Base-by-base conservation (phyloP, 2,329 filamentous ascomycete species). In the Phialocephala subalpina region DNA sequence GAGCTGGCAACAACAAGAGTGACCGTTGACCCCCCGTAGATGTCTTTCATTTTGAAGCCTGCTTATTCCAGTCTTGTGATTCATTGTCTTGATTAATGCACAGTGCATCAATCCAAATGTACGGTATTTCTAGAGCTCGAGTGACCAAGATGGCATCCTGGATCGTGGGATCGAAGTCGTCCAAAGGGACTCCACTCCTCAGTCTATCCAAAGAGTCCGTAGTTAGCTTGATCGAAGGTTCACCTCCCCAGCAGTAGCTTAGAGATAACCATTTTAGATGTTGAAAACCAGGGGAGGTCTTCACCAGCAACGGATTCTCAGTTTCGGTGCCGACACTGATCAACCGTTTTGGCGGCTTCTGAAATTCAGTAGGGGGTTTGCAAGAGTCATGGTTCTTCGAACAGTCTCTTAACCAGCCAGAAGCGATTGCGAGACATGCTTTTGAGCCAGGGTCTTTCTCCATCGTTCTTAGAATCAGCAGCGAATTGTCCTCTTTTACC, bases 31-130 rank as follows among this genome's bases (percentile, higher is more conserved):
- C 65, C 65, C 47, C 62, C 61, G 55, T 67, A 67, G 49, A 67
- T 64, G 56, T 67, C 65, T 56, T 64, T 64, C 61, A 67, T 67
- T 58, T 64, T 67, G 65, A 67, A 64, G 61, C 61, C 58, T 67
- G 58, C 62, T 64, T 58, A 33, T 35, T 64, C 57, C 57, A 67
- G 53, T 61, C 52, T n/a, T 59, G 45, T n/a, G n/a, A n/a, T n/a
- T n/a, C n/a, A 61, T 38, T 3, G 45, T 57, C 66, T 60, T 67
- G 62, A n/a, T 22, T 22, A 53, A 65, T 67, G 40, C 62, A 67
- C 60, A 67, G 63, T 60, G 62, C 58, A 67, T 67, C 62, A 63
- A 67, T 67, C 66, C 62, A 67, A 63, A 67, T 65, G 53, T 67
- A 67, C 45, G 62, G 36, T 29, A 67, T 65, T 45, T 42, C 66